A percentile compares a stretch with the other conserved stretches of the same genome.
These are phyloP conservation scores for Penicillium pancosmium DNA, from an alignment of 495 filamentous ascomycete species.

Conservation along the genomic window DNA sequence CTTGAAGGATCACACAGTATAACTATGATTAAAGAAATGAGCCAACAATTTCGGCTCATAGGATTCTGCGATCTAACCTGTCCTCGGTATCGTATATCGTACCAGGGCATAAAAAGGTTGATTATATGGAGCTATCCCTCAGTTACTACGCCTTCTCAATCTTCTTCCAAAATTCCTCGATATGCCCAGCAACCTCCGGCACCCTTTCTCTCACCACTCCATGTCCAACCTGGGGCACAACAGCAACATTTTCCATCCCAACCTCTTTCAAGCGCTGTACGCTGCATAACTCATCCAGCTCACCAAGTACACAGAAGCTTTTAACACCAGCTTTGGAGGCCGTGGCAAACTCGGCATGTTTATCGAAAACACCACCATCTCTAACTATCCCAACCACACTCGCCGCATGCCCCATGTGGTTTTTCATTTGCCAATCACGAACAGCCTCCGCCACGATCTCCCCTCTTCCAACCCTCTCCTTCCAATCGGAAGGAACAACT, in stretches of 20 bases:
- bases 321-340: conserved; percentile 28
- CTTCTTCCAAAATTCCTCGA: conserved; percentile 36
- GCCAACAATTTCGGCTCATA: too few species aligned
- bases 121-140: background rate
- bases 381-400: conserved; percentile 47
- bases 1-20: too few species aligned
- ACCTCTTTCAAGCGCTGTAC: conserved; percentile 34
- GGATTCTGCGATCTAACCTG: too few species aligned
- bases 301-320: conserved; percentile 41
- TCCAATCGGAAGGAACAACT: conserved; percentile 44
- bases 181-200: conserved; percentile 33
- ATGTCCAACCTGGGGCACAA: conserved; percentile 42
- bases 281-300: conserved; percentile 41
- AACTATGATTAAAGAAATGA: too few species aligned
- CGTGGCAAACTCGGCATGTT: conserved; percentile 36
- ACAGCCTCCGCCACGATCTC: conserved; percentile 50
- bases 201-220: conserved; percentile 39
- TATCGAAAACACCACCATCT: conserved; percentile 45
- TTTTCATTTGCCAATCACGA: conserved; percentile 43
- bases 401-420: conserved; percentile 44
- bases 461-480: conserved; percentile 40
- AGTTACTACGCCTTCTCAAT: background rate
- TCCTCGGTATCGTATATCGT: too few species aligned
- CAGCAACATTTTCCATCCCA: conserved; percentile 39
- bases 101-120: background rate